Percentiles rank a stretch among this genome's conserved stretches.
Conservation (phyloP, 805 yeast genomes). For the Metschnikowia matae region DNA sequence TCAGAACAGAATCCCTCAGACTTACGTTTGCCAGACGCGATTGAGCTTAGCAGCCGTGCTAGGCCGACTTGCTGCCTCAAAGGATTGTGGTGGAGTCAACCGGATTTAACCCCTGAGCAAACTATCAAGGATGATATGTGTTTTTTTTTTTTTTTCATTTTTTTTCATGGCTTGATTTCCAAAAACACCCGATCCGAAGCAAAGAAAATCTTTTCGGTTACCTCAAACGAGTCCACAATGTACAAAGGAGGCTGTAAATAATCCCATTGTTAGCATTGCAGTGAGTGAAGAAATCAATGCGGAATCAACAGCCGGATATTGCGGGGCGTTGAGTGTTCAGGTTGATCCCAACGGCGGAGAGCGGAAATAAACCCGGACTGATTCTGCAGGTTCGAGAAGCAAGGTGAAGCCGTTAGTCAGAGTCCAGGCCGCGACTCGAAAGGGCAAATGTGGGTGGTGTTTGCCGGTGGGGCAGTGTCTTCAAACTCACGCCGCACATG, state of each 20-base stretch:
- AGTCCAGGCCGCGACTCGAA: not conserved
- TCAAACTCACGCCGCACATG: not conserved
- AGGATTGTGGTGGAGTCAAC: too few relatives aligned
- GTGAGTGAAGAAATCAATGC: not conserved
- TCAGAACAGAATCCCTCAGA: not conserved
- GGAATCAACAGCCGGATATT: too few relatives aligned
- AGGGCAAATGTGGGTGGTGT: not conserved
- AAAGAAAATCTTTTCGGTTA: too few relatives aligned
- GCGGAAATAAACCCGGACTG: not conserved
- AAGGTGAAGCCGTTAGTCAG: not conserved
- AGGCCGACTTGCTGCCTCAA: too few relatives aligned
- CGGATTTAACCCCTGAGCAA: too few relatives aligned
- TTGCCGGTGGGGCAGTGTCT: not conserved
- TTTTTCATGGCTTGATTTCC: too few relatives aligned
- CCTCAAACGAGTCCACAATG: not conserved
- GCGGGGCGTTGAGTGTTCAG: not conserved
- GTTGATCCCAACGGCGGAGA: not conserved
- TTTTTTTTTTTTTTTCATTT: too few relatives aligned
- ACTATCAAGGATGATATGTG: too few relatives aligned
- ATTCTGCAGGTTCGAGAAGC: not conserved
- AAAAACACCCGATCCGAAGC: too few relatives aligned
- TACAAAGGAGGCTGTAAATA: too few relatives aligned
- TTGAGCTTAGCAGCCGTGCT: not conserved
- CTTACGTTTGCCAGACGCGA: not conserved
- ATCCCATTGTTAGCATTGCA: not conserved